Conservation (phyloP, 768 basidiomycete species). For the Astraeus odoratus region DNA sequence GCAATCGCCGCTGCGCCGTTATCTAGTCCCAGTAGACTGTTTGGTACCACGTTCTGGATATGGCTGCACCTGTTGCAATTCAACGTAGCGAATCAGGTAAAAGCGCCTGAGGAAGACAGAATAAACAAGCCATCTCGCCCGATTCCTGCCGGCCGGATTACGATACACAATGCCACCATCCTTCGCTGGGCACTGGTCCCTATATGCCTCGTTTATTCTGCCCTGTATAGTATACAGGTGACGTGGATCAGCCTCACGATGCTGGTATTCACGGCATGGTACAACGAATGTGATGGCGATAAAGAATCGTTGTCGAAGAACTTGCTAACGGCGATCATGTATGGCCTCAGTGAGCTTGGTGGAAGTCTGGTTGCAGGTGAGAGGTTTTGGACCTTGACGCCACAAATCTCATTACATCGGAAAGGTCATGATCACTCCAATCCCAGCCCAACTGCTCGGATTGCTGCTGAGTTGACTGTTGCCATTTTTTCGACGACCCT, state of each 20-base stretch:
- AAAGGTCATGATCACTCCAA: constrained; percentile 14
- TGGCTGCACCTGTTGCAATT: constrained; percentile 42
- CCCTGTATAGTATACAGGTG: constrained; percentile 26
- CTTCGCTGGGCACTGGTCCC: constrained; percentile 32
- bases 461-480: constrained; percentile 23
- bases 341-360: constrained; percentile 27
- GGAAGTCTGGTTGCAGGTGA: constrained; percentile 28
- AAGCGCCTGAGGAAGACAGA: constrained; percentile 35
- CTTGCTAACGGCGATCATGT: constrained; percentile 25
- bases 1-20: constrained; percentile 29
- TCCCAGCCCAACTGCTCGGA: constrained; percentile 4
- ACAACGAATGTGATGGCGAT: constrained; percentile 31
- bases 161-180: constrained; percentile 26
- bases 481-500: constrained; percentile 27
- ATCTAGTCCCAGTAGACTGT: constrained; percentile 11
- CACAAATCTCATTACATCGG: background rate
- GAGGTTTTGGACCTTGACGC: constrained; percentile 1
- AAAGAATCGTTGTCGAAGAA: constrained; percentile 26
- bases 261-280: constrained; percentile 25
- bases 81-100: constrained; percentile 37
- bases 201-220: constrained; percentile 31
- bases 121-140: constrained; percentile 40
- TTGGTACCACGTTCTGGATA: constrained; percentile 35
- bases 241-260: constrained; percentile 27
- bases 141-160: constrained; percentile 38